Evolutionary conservation across 805 yeast species (phyloP), one percentile per base, ranked within the genome.

Genomic region (Starmerella geochares): DNA sequence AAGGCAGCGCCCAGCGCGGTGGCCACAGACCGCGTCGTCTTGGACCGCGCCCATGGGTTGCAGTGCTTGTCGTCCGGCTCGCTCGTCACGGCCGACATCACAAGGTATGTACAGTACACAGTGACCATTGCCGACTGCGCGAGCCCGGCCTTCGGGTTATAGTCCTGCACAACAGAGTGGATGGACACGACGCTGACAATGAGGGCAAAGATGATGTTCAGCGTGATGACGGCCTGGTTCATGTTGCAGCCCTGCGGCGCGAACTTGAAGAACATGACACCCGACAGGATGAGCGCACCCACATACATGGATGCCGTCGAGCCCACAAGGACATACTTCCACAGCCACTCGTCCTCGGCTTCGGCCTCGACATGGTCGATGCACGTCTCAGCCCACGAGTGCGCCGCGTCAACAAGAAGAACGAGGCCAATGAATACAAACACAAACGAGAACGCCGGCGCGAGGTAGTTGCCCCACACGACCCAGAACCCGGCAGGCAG

Each of bases 101-200:
- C 80, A 58, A 92, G 70, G 63, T 92, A 92, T 0, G 96, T 83
- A 66, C 97, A 86, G 67, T 92, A 92, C 20, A 87, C 75, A 11
- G 90, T 81, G 32, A 94, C 97, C 88, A 94, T 88, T 14, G 95
- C 87, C 10, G 95, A 76, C 69, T 92, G 99, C 3, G 98, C 96
- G 45, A 92, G 71, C 1, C 98, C 99, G 1, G 96, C 95, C 58
- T 83, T 85, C 4, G 97, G 94, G 65, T 94, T 94, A 61, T 76
- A 79, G 63, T 86, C 96, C 66, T 92, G 97, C 19, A 92, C 81
- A 23, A 74, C 75, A 33, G 94, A 94, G 59, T 83, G 77, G 37
- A 94, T 75, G 0, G 95, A 84, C 50, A 87, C 64, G 0, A 69
- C 75, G 0, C 95, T 78, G 2, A 83, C 79, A 4, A 82, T 59